Evolutionary conservation across 2,329 filamentous ascomycete genomes (phyloP), one percentile per base, ranked within the genome.

Genomic region (Magnaporthiopsis rhizophila): DNA sequence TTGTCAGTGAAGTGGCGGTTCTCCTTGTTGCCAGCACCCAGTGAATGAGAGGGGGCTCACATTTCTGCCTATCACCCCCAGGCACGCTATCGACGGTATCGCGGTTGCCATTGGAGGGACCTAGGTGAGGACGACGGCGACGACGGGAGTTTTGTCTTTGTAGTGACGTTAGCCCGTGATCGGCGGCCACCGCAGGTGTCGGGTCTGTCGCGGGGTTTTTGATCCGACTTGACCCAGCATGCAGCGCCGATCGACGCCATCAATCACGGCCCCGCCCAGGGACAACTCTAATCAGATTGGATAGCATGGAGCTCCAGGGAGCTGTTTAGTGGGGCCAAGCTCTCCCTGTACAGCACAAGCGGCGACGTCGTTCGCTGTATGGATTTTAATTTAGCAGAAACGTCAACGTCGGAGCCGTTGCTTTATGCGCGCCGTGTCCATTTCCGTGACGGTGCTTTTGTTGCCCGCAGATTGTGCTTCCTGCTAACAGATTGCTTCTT

Each of bases 31-130:
- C 9, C 9, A 9, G 32, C 9, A 34, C 32, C 9, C 32, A 5
- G 32, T 34, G 32, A 9, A 34, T 34, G 32, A 9, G 32, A 5
- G 34, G 15, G 56, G 32, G 74, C 83, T 71, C 82, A 96, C 93
- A 76, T 96, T 90, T 78, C 95, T 92, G 69, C 95, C 94, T 71
- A 99, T 96, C 63, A 98, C 83, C 76, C 92, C 93, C 71, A 99
- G 88, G 74, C 93, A 97, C 76, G 92, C 93, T 76, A 98, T 95
- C 50, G 89, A 91, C 36, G 94, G 89, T 71, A 86, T 84, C 65
- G 84, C 79, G 69, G 83, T 81, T 70, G 85, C 82, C 84, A 87
- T 87, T 58, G 62, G 62, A 13, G 36, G 36, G 13, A 38, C 28
- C 28, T 30, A 30, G 36, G 36, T 6, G 36, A 18, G 36, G 13